phyloP scores from a whole-genome alignment of 345 rosid species.

The Populus alba region DNA sequence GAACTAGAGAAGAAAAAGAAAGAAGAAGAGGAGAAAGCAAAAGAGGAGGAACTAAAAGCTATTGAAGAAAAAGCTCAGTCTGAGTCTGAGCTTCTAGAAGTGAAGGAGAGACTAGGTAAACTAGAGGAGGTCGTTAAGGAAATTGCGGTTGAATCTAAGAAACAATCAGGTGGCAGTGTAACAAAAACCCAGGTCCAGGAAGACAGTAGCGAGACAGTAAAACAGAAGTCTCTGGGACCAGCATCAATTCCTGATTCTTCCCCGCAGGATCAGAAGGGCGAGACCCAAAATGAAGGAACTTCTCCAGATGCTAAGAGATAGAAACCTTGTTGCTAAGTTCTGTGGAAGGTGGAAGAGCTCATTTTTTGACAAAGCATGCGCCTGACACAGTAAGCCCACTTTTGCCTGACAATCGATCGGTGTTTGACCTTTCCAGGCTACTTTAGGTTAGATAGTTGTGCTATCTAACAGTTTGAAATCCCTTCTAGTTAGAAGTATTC shows the following conservation, averaged over 20 bases:
- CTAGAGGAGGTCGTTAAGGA: slow-evolving; percentile 69
- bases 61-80: slow-evolving; percentile 40
- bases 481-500: neutral
- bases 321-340: slow-evolving; percentile 1
- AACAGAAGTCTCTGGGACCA: slow-evolving; percentile 14
- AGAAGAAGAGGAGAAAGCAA: slow-evolving; percentile 54
- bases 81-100: slow-evolving; percentile 43
- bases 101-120: slow-evolving; percentile 65
- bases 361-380: neutral
- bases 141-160: slow-evolving; percentile 58
- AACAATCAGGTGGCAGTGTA: slow-evolving; percentile 29
- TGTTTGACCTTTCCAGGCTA: neutral
- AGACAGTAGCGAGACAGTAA: slow-evolving; percentile 26
- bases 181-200: slow-evolving; percentile 40
- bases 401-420: neutral
- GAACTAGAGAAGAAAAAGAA: slow-evolving; percentile 57
- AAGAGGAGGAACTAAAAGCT: slow-evolving; percentile 47
- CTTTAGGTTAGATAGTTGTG: neutral
- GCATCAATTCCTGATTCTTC: slow-evolving; percentile 18
- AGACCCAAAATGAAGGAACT: slow-evolving; percentile 18
- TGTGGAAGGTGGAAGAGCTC: neutral
- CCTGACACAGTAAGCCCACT: neutral
- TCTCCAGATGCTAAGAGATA: slow-evolving; percentile 15
- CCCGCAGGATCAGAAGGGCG: slow-evolving; percentile 25
- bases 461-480: neutral